A percentile compares a stretch with the other conserved stretches of the same genome.
These are phyloP conservation scores for Sporisorium reilianum DNA, from an alignment of 1,284 basidiomycete species.

Conservation along the genomic window DNA sequence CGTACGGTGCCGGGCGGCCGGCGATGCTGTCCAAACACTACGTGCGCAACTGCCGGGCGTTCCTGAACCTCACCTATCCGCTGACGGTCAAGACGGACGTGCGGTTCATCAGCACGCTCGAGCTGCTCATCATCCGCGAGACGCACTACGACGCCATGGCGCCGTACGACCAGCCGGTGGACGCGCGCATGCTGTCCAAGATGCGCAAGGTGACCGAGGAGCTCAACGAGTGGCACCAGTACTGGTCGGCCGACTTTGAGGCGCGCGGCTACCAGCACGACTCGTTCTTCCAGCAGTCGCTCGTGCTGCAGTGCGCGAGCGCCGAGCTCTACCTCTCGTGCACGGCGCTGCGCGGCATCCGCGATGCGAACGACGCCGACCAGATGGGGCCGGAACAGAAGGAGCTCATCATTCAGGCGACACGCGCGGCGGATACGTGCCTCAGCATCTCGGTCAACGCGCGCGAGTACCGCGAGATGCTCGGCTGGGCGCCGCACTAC, in stretches of 20 bases:
- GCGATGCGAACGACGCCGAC: conserved; percentile 80
- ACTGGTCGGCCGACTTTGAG: conserved; percentile 84
- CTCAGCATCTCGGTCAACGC: conserved; percentile 83
- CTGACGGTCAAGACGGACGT: conserved; percentile 89
- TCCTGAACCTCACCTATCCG: conserved; percentile 81
- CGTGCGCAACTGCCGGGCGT: conserved; percentile 84
- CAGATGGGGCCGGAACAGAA: conserved; percentile 93
- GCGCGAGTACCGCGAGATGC: conserved; percentile 81
- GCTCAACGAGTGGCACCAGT: conserved; percentile 87
- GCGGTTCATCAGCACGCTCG: conserved; percentile 84
- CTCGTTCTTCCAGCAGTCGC: conserved; percentile 83
- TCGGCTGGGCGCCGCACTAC: conserved; percentile 90
- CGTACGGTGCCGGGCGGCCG: conserved; percentile 90
- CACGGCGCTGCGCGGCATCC: conserved; percentile 81
- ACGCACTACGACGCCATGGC: conserved; percentile 86
- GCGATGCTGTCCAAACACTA: conserved; percentile 85
- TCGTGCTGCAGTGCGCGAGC: conserved; percentile 87
- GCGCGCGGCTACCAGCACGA: conserved; percentile 83
- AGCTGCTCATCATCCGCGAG: conserved; percentile 85
- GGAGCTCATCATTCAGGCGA: conserved; percentile 91
- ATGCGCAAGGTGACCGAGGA: conserved; percentile 86
- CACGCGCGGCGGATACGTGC: conserved; percentile 87
- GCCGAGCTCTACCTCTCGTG: conserved; percentile 94
- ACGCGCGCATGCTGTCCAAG: conserved; percentile 83
- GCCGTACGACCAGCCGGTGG: conserved; percentile 86